Percentiles rank a stretch among this genome's conserved stretches.
These are phyloP conservation scores for Talaromyces ruber DNA, from an alignment of 495 filamentous ascomycete species.

Conservation along the genomic window DNA sequence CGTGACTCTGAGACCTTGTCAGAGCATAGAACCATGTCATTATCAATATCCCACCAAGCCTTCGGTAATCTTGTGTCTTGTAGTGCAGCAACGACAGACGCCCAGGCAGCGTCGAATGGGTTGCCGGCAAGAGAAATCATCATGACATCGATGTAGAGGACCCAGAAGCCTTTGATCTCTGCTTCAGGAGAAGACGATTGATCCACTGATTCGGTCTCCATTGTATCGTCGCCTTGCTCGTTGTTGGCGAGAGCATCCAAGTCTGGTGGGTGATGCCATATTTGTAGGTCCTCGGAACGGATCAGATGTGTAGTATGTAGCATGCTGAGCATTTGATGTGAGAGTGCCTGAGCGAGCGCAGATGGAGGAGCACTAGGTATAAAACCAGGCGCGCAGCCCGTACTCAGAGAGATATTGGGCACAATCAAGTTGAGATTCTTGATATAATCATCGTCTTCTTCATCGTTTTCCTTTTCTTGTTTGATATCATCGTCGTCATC, in stretches of 20 bases:
- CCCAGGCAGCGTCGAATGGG: constrained; percentile 84
- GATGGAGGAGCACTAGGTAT: constrained; percentile 77
- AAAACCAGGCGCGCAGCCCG: constrained; percentile 78
- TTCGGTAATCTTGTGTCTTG: constrained; percentile 67
- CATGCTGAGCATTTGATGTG: constrained; percentile 65
- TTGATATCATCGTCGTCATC: constrained; percentile 10
- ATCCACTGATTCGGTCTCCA: constrained; percentile 20
- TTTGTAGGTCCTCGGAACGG: constrained; percentile 50
- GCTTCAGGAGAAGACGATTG: constrained; percentile 9
- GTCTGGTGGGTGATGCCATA: constrained; percentile 54
- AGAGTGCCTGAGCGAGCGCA: constrained; percentile 71
- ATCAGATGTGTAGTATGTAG: constrained; percentile 62
- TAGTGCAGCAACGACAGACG: constrained; percentile 73
- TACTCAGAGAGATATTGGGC: constrained; percentile 83
- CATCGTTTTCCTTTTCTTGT: constrained; percentile 13
- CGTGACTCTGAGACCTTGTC: constrained; percentile 39
- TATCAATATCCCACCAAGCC: constrained; percentile 80
- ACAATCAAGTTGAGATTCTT: constrained; percentile 66
- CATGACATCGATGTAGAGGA: constrained; percentile 84
- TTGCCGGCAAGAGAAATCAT: constrained; percentile 88
- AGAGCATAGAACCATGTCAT: constrained; percentile 69
- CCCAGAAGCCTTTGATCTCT: constrained; percentile 81
- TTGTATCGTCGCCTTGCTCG: constrained; percentile 29
- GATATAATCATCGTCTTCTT: constrained; percentile 46
- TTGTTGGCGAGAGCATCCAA: constrained; percentile 21